Conservation (phyloP, 768 basidiomycete genomes). For the Glaciozyma martinii region DNA sequence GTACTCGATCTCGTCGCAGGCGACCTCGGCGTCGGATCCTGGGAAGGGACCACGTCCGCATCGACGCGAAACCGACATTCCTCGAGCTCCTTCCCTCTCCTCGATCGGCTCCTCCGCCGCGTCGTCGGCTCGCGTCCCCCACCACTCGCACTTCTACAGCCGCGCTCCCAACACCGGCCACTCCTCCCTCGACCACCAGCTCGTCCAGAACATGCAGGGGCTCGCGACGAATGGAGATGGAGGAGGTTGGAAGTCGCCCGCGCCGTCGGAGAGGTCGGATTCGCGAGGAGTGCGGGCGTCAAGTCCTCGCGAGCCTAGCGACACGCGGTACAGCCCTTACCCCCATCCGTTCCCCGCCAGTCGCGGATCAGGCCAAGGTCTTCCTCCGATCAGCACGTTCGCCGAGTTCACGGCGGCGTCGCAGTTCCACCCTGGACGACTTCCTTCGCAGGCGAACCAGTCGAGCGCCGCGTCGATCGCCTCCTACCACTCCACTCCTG, state of each 20-base stretch:
- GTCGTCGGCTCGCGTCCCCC: not conserved
- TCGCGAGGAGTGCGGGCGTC: not conserved
- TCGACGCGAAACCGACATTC: not conserved
- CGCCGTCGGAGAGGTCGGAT: not conserved
- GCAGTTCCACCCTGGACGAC: not conserved
- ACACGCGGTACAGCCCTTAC: not conserved
- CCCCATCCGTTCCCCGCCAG: not conserved
- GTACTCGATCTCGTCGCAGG: conserved; percentile 32
- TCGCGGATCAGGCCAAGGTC: not conserved
- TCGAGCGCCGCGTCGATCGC: conserved; percentile 11
- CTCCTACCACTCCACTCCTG: conserved; percentile 19
- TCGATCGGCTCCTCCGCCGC: not conserved
- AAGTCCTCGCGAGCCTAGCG: conserved; percentile 1
- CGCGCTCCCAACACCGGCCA: conserved; percentile 27
- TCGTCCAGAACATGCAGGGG: conserved; percentile 23
- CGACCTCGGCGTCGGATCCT: conserved; percentile 27
- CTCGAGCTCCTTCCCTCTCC: conserved; percentile 12
- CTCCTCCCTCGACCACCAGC: conserved; percentile 22
- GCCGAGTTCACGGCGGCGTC: not conserved
- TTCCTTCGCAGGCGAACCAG: not conserved
- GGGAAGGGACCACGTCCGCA: conserved; percentile 5
- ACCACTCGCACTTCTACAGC: conserved; percentile 6
- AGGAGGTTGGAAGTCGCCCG: not conserved
- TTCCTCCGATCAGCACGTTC: not conserved
- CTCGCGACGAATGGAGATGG: conserved; percentile 11